These are phyloP conservation scores for Brassica cretica DNA, from an alignment of 345 rosid species.

Conservation along the genomic window DNA sequence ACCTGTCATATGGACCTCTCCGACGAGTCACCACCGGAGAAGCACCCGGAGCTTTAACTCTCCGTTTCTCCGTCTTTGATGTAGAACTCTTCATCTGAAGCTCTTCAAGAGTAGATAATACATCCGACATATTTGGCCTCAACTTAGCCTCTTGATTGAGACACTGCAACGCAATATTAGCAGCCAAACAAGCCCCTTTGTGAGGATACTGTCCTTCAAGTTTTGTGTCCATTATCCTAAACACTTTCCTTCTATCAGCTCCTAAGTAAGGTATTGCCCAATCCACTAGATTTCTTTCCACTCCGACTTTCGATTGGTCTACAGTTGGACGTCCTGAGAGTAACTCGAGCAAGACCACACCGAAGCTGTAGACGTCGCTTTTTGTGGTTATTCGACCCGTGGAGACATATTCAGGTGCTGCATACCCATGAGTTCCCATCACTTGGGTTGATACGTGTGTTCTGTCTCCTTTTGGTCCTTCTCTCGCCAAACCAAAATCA, in stretches of 20 bases:
- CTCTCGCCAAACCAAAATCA: constrained; percentile 93
- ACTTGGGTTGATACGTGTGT: constrained; percentile 94
- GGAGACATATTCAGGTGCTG: background rate
- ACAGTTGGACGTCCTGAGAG: background rate
- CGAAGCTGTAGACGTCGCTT: constrained; percentile 1
- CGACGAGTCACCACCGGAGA: constrained; percentile 14
- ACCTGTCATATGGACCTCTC: constrained; percentile 7
- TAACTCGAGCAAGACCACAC: background rate
- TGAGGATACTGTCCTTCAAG: constrained; percentile 89
- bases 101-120: constrained; percentile 57
- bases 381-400: background rate
- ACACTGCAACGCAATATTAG: constrained; percentile 68
- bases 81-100: constrained; percentile 40
- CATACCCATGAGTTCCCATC: constrained; percentile 92
- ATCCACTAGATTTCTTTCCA: background rate
- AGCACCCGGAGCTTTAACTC: background rate
- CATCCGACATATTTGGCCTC: constrained; percentile 82
- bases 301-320: background rate
- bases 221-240: constrained; percentile 38
- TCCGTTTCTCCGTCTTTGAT: constrained; percentile 19
- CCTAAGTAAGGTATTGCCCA: background rate
- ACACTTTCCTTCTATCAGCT: background rate
- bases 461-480: constrained; percentile 89
- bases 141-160: constrained; percentile 56
- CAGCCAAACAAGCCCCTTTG: constrained; percentile 72